Conservation (phyloP, 108 stramenopile species). For the Pseudonitzschia multiseries region DNA sequence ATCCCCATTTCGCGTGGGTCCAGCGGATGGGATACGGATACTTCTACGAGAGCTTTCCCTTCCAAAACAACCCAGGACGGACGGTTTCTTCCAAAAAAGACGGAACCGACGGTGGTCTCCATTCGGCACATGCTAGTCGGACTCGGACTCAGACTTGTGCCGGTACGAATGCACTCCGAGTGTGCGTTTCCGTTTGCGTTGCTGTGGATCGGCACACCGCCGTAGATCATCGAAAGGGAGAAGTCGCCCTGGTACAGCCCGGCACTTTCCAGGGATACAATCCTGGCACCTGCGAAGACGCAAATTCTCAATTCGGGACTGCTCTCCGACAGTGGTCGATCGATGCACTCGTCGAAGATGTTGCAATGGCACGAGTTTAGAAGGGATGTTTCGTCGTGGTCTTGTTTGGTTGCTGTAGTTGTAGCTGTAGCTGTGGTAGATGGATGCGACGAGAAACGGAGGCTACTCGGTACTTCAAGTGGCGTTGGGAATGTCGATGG, state of each 20-base stretch:
- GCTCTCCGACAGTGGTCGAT: background rate
- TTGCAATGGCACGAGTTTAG: background rate
- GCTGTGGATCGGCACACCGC: background rate
- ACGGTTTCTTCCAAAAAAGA: background rate
- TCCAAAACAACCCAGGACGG: background rate
- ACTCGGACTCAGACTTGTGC: background rate
- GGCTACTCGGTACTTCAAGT: background rate
- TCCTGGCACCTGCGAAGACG: background rate
- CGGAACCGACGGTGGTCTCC: background rate
- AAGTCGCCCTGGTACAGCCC: background rate
- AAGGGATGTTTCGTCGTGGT: background rate
- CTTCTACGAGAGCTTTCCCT: background rate
- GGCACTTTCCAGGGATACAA: background rate
- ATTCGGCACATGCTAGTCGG: background rate
- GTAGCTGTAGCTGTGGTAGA: background rate
- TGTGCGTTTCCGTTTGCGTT: background rate
- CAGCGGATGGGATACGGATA: background rate
- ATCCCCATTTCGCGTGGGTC: background rate
- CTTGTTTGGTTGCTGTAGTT: background rate
- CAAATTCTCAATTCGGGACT: background rate
- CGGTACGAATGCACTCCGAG: no score
- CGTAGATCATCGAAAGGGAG: background rate
- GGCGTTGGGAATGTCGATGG: background rate
- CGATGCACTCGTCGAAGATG: background rate
- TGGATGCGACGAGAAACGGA: background rate